Evolutionary conservation across 2,329 filamentous ascomycete genomes (phyloP).

Genomic region (Cordyceps tenuipes): DNA sequence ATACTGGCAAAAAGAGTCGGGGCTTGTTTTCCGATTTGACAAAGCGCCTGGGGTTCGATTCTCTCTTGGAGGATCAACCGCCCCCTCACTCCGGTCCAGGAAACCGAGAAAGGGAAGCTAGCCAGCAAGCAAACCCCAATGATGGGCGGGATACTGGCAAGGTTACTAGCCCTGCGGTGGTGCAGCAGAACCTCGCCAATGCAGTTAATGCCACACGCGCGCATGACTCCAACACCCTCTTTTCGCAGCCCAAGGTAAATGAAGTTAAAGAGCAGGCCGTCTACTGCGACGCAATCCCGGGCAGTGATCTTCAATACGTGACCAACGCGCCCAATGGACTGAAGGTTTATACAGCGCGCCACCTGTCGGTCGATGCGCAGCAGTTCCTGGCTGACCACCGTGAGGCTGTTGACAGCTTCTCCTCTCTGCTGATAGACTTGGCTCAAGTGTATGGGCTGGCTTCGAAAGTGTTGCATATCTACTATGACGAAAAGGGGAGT

Average conservation of each 20-base stretch:
- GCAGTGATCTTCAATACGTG: conserved; percentile 63
- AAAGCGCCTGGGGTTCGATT: conserved; percentile 60
- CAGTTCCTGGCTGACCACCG: conserved; percentile 54
- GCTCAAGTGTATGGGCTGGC: conserved; percentile 65
- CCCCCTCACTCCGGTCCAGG: conserved; percentile 15
- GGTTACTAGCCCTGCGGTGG: conserved; percentile 50
- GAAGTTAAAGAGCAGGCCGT: conserved; percentile 73
- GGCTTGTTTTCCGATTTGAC: conserved; percentile 62
- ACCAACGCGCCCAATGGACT: conserved; percentile 65
- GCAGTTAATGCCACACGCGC: conserved; percentile 72
- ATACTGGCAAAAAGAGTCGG: conserved; percentile 35
- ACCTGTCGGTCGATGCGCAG: conserved; percentile 36
- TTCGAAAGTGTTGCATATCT: conserved; percentile 68
- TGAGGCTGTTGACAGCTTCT: conserved; percentile 60
- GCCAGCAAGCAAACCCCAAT: conserved; percentile 11
- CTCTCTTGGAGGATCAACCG: conserved; percentile 34
- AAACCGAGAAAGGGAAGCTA: conserved; percentile 10
- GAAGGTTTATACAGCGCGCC: conserved; percentile 61
- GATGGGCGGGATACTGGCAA: conserved; percentile 37
- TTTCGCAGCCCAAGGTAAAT: conserved; percentile 61
- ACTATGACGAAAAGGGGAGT: conserved; percentile 68
- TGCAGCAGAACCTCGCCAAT: conserved; percentile 65
- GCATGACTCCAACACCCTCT: conserved; percentile 66
- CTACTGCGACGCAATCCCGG: conserved; percentile 74
- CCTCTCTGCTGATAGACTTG: conserved; percentile 59